These are phyloP conservation scores for Hygrocybe punicea DNA, from an alignment of 768 basidiomycete genomes.

Conservation along the genomic window DNA sequence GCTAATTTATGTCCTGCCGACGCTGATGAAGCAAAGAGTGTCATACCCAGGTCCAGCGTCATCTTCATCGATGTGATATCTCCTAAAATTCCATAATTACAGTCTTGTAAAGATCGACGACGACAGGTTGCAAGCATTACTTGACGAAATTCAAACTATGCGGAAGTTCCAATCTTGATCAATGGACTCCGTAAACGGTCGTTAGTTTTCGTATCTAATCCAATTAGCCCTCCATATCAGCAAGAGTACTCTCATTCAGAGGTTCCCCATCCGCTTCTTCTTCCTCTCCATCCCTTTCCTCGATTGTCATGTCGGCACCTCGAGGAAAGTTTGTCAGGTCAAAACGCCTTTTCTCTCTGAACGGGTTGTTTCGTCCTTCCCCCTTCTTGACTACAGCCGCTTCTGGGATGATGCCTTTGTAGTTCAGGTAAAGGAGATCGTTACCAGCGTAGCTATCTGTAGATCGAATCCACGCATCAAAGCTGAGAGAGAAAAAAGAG, in stretches of 20 bases:
- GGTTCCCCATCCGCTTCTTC: no score
- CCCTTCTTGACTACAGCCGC: constrained; percentile 63
- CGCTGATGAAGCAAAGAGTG: constrained; percentile 88
- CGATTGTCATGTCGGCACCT: constrained; percentile 31
- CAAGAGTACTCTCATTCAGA: constrained; percentile 44
- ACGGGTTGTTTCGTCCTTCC: constrained; percentile 54
- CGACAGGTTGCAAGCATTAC: constrained; percentile 72
- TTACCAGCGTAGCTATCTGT: constrained; percentile 73
- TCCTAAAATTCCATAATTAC: neutral
- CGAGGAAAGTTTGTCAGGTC: constrained; percentile 56
- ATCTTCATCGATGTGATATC: neutral
- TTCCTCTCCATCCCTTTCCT: constrained; percentile 30
- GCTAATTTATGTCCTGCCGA: constrained; percentile 86
- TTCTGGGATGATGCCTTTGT: constrained; percentile 71
- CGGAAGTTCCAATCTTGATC: constrained; percentile 79
- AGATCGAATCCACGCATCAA: constrained; percentile 79
- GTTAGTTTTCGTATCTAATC: neutral
- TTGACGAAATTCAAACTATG: constrained; percentile 88
- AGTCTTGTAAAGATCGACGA: constrained; percentile 89
- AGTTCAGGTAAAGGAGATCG: constrained; percentile 77
- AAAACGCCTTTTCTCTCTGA: constrained; percentile 66
- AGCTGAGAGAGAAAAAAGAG: constrained; percentile 41
- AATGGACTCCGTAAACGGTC: neutral
- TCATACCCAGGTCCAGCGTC: constrained; percentile 70
- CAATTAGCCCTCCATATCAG: constrained; percentile 51